A percentile compares a stretch with the other conserved stretches of the same genome.
Evolutionary conservation across 805 yeast genomes (phyloP).

Genomic region (Wickerhamomyces ciferrii): DNA sequence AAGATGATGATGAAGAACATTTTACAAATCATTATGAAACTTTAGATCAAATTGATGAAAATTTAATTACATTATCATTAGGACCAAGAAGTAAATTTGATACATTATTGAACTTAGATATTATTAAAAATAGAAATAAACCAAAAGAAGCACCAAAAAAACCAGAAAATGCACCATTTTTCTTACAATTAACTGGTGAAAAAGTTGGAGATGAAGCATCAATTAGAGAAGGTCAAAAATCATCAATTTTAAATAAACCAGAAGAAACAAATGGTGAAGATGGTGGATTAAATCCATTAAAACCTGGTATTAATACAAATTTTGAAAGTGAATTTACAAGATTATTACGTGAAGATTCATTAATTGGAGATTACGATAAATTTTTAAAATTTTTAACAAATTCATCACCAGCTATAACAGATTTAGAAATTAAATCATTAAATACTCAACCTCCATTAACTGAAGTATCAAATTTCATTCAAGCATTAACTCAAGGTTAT

Average conservation of each 20-base stretch:
- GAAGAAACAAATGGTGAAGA: constrained; percentile 2
- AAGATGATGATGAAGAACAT: constrained; percentile 24
- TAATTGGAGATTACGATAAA: constrained; percentile 31
- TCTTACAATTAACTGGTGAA: constrained; percentile 62
- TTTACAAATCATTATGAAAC: constrained; percentile 39
- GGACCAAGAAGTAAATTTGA: constrained; percentile 76
- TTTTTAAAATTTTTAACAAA: constrained; percentile 52
- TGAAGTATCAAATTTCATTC: constrained; percentile 62
- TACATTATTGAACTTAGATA: constrained; percentile 76
- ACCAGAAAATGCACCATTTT: constrained; percentile 78
- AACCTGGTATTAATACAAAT: constrained; percentile 29
- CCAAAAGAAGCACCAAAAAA: constrained; percentile 86
- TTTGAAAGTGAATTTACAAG: constrained; percentile 76
- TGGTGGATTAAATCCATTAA: constrained; percentile 2
- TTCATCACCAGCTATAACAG: constrained; percentile 74
- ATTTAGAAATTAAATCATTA: constrained; percentile 82
- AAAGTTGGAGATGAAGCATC: constrained; percentile 68
- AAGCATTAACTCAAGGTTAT: constrained; percentile 62
- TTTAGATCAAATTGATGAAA: constrained; percentile 54
- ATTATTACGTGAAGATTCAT: constrained; percentile 49
- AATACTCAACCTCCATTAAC: constrained; percentile 57
- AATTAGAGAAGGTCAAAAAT: constrained; percentile 27
- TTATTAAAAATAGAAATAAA: constrained; percentile 80
- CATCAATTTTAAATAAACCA: constrained; percentile 11
- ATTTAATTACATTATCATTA: constrained; percentile 66